phyloP scores from a whole-genome alignment of 2,329 filamentous ascomycete species.

The Penicillium capsulatum region DNA sequence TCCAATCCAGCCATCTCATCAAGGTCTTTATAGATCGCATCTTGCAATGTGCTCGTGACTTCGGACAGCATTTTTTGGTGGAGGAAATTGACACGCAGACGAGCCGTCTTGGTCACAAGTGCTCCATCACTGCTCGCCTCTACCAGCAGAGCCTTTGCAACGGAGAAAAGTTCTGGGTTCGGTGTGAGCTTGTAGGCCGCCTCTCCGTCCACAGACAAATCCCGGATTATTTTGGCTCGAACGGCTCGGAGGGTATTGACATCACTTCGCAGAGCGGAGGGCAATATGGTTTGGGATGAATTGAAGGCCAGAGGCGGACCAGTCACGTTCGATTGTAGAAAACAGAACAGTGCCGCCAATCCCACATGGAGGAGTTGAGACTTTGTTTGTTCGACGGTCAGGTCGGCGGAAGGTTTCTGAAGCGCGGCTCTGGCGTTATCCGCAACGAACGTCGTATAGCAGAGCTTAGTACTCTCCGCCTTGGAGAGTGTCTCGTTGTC shows the following conservation, averaged over 20 bases:
- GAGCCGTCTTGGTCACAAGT: constrained; percentile 54
- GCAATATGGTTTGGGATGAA: constrained; percentile 49
- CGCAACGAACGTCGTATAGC: constrained; percentile 37
- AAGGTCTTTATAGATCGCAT: constrained; percentile 57
- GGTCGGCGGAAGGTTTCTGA: constrained; percentile 17
- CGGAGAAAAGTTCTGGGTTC: constrained; percentile 73
- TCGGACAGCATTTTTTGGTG: constrained; percentile 66
- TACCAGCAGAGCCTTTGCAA: constrained; percentile 62
- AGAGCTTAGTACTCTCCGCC: constrained; percentile 31
- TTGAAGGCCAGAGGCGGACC: constrained; percentile 70
- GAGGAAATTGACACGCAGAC: constrained; percentile 68
- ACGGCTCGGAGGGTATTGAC: constrained; percentile 45
- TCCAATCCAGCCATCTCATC: constrained; percentile 46
- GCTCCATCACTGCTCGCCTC: constrained; percentile 43
- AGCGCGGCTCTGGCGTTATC: constrained; percentile 29
- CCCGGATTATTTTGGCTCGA: constrained; percentile 59
- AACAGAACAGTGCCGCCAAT: constrained; percentile 68
- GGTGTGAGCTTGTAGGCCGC: constrained; percentile 81
- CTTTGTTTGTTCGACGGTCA: constrained; percentile 27
- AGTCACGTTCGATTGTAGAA: constrained; percentile 82
- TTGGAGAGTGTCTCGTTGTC: constrained; percentile 27
- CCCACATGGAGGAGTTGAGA: constrained; percentile 54
- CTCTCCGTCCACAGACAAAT: constrained; percentile 76
- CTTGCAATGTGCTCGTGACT: constrained; percentile 56
- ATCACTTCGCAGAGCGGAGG: constrained; percentile 34